Conservation (phyloP, 2,329 filamentous ascomycete genomes). For the Westerdykella aurantiaca region DNA sequence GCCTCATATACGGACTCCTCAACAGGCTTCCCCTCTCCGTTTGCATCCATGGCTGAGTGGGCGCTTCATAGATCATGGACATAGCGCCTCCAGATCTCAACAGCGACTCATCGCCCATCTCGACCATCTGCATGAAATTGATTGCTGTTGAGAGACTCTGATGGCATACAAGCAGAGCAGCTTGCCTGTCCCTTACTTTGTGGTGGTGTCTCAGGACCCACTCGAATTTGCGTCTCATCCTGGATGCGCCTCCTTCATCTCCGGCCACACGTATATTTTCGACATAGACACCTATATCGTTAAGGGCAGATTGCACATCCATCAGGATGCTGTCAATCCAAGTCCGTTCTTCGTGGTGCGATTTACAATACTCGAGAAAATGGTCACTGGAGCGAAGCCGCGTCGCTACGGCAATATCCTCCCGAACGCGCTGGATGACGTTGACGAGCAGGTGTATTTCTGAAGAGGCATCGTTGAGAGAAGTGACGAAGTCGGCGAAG, state of each 20-base stretch:
- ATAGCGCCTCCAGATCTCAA: background rate
- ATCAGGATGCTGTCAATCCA: slow-evolving; percentile 22
- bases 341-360: slow-evolving; percentile 16
- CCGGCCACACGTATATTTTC: slow-evolving; percentile 17
- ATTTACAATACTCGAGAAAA: slow-evolving; percentile 17
- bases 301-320: slow-evolving; percentile 20
- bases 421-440: slow-evolving; percentile 23
- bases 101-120: slow-evolving; percentile 14
- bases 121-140: slow-evolving; percentile 22
- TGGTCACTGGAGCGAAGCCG: slow-evolving; percentile 19
- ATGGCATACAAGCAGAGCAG: slow-evolving; percentile 19
- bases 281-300: slow-evolving; percentile 27
- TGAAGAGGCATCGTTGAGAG: slow-evolving; percentile 16
- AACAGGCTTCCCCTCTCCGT: slow-evolving; percentile 8
- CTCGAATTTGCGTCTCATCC: slow-evolving; percentile 24
- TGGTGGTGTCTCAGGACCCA: slow-evolving; percentile 27
- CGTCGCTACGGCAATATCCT: slow-evolving; percentile 23
- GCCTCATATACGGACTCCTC: slow-evolving; percentile 21
- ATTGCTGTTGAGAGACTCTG: slow-evolving; percentile 23
- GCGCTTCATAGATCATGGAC: slow-evolving; percentile 16
- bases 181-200: slow-evolving; percentile 16
- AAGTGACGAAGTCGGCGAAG: slow-evolving; percentile 23
- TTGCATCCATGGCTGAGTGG: slow-evolving; percentile 17
- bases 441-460: slow-evolving; percentile 20
- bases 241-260: slow-evolving; percentile 16